Evolutionary conservation across 768 basidiomycete species (phyloP), one percentile per base, ranked within the genome.

Genomic region (Termitomyces bulborhizus): DNA sequence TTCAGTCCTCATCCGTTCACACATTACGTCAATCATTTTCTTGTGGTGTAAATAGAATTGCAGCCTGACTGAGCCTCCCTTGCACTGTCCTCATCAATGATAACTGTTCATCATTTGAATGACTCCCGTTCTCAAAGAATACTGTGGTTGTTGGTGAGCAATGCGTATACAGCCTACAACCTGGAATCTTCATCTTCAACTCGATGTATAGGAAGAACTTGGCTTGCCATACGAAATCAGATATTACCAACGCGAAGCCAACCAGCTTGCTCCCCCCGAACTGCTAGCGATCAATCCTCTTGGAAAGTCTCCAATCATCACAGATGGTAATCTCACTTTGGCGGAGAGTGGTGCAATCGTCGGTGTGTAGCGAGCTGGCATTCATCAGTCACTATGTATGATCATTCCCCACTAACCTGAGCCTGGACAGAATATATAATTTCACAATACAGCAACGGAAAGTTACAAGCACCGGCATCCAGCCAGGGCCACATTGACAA

Each of bases 91-190:
- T 39, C 43, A 44, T 42, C 41, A 8, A 65, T 67, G 63, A 53
- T 66, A 13, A 60, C 50, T 51, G 59, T 80, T 7, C 79, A 79
- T 55, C 76, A 80, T 59, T 66, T 80, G 6, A 71, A 76, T 53
- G 62, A 78, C 54, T 77, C 77, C 7, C 74, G 77, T n/a, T 77
- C 79, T 6, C 77, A 77, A 57, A 68, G 78, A 21, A 66, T 81
- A 44, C 66, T 80, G 13, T 81, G 78, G 78, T 65, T 80, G 34
- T 62, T 73, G 41, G 71, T 70, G 49, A 43, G 67, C 15, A 21
- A 43, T 32, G 13, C 36, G 9, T 7, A 16, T 18, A 29, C 12
- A 31, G n/a, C 4, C 21, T 36, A 16, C 24, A 49, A 7, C 18
- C 21, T 11, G 24, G 15, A 4, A 36, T 16, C 15, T 48, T 9